phyloP scores from a whole-genome alignment of 129 eudicot species.

The sunflower (Helianthus annuus) region HanXRQr2.0-SUNRISE NC_035434.2:151258073-151258572 shows the following conservation, averaged over 20 bases:
- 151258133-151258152: too few relatives aligned
- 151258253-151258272: conserved; percentile 34
- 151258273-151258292: conserved; percentile 2
- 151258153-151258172: too few relatives aligned
- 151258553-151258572: too few relatives aligned
- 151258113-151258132: too few relatives aligned
- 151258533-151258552: too few relatives aligned
- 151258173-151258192: too few relatives aligned
- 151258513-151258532: too few relatives aligned
- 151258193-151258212: conserved; percentile 25
- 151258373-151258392: neutral
- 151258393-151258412: conserved; percentile 7
- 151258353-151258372: conserved; percentile 24
- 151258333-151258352: conserved; percentile 14
- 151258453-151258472: neutral
- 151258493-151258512: too few relatives aligned
- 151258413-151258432: conserved; percentile 16
- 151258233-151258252: conserved; percentile 34
- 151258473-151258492: too few relatives aligned
- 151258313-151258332: conserved; percentile 4
- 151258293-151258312: too few relatives aligned
- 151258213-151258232: conserved; percentile 41
- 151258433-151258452: conserved; percentile 26
- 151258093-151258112: too few relatives aligned
- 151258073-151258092: too few relatives aligned